Base-by-base conservation (phyloP, 2,329 filamentous ascomycete genomes). In the Cyanodermella asteris region DNA sequence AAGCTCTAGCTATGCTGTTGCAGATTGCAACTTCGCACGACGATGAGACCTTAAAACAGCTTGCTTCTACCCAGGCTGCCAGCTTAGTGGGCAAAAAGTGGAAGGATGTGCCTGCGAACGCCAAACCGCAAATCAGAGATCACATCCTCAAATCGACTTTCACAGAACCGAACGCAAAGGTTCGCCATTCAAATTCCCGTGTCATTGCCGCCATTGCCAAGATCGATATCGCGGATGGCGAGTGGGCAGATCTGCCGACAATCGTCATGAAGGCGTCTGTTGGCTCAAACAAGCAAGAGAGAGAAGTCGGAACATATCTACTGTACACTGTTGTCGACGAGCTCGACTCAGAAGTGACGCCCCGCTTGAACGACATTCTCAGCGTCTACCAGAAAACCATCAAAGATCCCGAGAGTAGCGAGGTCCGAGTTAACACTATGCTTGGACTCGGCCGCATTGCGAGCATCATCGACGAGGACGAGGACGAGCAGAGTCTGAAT, bases 351-450 rank as follows among this genome's bases (percentile, higher is more conserved):
- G 64, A 72, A 37, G 91, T 93, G 50, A 67, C 69, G 39, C 75
- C 82, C 41, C 76, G 87, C 50, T 67, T 80, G 39, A 51, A 61
- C 30, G 70, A 77, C 43, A 66, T 94, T 31, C 78, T 94, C 41
- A 61, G 64, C 40, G 61, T 94, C 14, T 91, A 94, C 55, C 60
- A 61, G 49, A 72, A 72, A 47, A 90, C 82, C 23, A 87, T 97
- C 41, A 71, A 75, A 41, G 87, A 94, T 43, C 71, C 77, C 2
- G 72, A 90, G 51, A 93, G 81, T 48, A 66, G 75, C 33, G 80
- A 93, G 46, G 87, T 97, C 29, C 73, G 82, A 40, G 71, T 91
- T 55, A 94, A 93, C 59, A 90, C 87, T 16, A 72, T 93, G 52
- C 67, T 91, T 42, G 81, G 80, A 32, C 64, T 94, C 32, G 81